Evolutionary conservation across 768 basidiomycete species (phyloP).

Genomic region (Kondoa malvinella): DNA sequence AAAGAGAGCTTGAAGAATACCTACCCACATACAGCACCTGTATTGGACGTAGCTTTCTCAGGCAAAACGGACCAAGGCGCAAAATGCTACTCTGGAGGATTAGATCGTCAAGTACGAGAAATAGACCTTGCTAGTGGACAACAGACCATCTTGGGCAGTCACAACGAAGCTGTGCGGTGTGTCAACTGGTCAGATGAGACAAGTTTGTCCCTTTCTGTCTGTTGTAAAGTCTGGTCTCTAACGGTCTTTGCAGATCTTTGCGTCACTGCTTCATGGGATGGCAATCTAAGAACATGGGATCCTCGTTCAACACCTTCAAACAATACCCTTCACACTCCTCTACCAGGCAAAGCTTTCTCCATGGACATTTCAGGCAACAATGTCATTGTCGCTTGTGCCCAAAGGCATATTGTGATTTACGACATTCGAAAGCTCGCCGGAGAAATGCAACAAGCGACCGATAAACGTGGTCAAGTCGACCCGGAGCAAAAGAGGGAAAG

Average conservation of each 20-base stretch:
- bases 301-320: conserved; percentile 40
- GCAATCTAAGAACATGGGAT: conserved; percentile 75
- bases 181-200: conserved; percentile 52
- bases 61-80: conserved; percentile 37
- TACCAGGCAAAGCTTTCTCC: conserved; percentile 71
- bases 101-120: conserved; percentile 65
- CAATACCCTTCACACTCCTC: conserved; percentile 42
- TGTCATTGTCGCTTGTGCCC: conserved; percentile 85
- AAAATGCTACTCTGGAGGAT: conserved; percentile 66
- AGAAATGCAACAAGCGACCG: conserved; percentile 1
- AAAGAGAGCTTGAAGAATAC: conserved; percentile 47
- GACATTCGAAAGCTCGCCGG: conserved; percentile 55
- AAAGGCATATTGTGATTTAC: conserved; percentile 73
- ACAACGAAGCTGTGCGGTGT: conserved; percentile 59
- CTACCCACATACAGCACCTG: conserved; percentile 62
- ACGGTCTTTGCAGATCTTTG: conserved; percentile 41
- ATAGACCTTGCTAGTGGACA: conserved; percentile 60
- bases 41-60: conserved; percentile 55
- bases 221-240: neutral
- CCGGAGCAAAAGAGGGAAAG: conserved; percentile 72
- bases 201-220: conserved; percentile 35
- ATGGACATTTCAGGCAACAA: conserved; percentile 61
- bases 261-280: conserved; percentile 84
- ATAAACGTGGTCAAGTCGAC: conserved; percentile 23
- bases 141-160: conserved; percentile 57